Evolutionary conservation across 192 early-diverging fungal genomes (phyloP).

Genomic region (Coemansia sp.): DNA sequence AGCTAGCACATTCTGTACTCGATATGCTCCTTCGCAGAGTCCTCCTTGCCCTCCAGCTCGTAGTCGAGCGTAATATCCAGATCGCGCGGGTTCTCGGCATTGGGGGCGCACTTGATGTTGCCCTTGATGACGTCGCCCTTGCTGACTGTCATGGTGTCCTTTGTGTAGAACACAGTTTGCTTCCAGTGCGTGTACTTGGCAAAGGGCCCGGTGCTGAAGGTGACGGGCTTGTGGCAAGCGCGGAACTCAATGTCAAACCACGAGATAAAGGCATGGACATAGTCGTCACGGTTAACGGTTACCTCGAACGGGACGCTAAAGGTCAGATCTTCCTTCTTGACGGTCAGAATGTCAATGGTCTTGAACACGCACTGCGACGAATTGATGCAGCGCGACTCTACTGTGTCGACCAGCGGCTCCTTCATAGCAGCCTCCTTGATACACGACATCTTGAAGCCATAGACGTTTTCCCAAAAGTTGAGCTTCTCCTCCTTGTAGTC

Average conservation of each 20-base stretch:
- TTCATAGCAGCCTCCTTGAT: conserved; percentile 85
- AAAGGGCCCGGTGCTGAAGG: conserved; percentile 79
- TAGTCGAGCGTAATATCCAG: conserved; percentile 85
- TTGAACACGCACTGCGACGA: conserved; percentile 77
- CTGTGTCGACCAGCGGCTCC: conserved; percentile 95
- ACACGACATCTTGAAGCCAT: conserved; percentile 95
- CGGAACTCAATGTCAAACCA: conserved; percentile 98
- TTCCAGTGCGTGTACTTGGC: conserved; percentile 99
- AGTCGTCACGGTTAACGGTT: conserved; percentile 74
- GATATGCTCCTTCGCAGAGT: conserved; percentile 53
- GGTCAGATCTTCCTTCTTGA: conserved; percentile 82
- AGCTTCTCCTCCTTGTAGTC: conserved; percentile 93
- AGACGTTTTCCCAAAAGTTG: conserved; percentile 92
- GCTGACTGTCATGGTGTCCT: conserved; percentile 68
- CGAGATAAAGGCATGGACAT: conserved; percentile 87
- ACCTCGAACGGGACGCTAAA: conserved; percentile 86
- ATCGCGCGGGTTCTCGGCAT: conserved; percentile 88
- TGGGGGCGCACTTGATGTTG: conserved; percentile 66
- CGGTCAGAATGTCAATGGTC: conserved; percentile 74
- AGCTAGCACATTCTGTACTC: conserved; percentile 71
- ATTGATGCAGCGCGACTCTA: conserved; percentile 82
- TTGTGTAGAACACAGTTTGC: conserved; percentile 97
- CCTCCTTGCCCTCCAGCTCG: conserved; percentile 60
- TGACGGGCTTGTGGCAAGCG: conserved; percentile 83
- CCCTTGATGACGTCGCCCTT: conserved; percentile 73